These are phyloP conservation scores for Populus ilicifolia DNA, from an alignment of 345 rosid genomes.

Conservation along the genomic window DNA sequence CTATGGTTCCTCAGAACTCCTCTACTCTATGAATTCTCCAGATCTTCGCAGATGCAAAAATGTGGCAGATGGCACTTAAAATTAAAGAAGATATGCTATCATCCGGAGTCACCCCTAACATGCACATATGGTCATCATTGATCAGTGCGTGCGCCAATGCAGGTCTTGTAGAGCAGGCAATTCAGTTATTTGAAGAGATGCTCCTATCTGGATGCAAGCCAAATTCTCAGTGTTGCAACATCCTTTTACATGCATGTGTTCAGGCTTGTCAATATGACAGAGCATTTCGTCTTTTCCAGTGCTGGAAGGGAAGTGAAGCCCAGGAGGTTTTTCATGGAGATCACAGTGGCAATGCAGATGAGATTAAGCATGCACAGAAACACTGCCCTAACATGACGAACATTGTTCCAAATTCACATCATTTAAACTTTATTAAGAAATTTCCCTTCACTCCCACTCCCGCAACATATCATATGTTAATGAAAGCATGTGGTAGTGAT, in stretches of 20 bases:
- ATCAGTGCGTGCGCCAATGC: conserved; percentile 90
- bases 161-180: conserved; percentile 78
- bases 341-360: conserved; percentile 11
- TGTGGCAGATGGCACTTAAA: conserved; percentile 82
- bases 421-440: conserved; percentile 40
- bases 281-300: conserved; percentile 80
- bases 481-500: conserved; percentile 86
- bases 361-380: conserved; percentile 14
- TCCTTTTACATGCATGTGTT: conserved; percentile 82
- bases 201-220: conserved; percentile 77
- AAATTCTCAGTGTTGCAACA: conserved; percentile 81
- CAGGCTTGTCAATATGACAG: conserved; percentile 84
- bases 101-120: conserved; percentile 69
- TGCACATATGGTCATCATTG: conserved; percentile 81
- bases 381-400: conserved; percentile 16
- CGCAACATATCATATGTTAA: conserved; percentile 65
- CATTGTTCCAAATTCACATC: conserved; percentile 28
- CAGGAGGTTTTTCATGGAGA: conserved; percentile 30
- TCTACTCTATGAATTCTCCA: conserved; percentile 28
- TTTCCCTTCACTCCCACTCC: conserved; percentile 64
- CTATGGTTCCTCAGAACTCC: background rate
- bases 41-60: conserved; percentile 85
- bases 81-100: conserved; percentile 82
- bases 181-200: conserved; percentile 78
- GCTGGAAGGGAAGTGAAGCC: conserved; percentile 50